Conservation (phyloP, 176 grass and related monocot species). For the Raddia guianensis region DNA sequence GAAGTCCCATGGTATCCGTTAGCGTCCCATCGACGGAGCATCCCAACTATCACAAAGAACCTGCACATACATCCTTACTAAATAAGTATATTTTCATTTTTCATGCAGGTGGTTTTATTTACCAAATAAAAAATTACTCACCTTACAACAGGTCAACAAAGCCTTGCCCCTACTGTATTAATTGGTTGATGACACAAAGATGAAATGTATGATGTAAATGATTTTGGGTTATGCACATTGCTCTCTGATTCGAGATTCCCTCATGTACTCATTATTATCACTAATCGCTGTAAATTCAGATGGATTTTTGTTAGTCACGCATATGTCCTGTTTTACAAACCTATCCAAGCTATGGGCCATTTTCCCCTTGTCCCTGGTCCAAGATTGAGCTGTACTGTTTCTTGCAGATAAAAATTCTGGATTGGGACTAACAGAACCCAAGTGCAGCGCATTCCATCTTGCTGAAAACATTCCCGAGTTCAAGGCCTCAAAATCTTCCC, state of each 20-base stretch:
- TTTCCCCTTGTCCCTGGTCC: constrained; percentile 33
- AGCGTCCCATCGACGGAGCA: background rate
- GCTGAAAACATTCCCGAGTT: constrained; percentile 41
- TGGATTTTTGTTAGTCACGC: constrained; percentile 72
- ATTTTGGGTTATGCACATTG: background rate
- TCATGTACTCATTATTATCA: constrained; percentile 69
- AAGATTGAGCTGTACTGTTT: constrained; percentile 21
- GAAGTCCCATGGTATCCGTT: background rate
- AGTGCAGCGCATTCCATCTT: constrained; percentile 36
- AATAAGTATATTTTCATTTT: constrained; percentile 7
- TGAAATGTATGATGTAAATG: constrained; percentile 26
- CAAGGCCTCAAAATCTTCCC: constrained; percentile 25
- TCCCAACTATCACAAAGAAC: constrained; percentile 15
- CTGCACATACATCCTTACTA: constrained; percentile 19
- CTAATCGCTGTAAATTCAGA: constrained; percentile 68
- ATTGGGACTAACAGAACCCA: constrained; percentile 25
- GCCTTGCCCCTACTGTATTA: constrained; percentile 18
- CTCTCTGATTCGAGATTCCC: constrained; percentile 27
- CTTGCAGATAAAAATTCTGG: constrained; percentile 28
- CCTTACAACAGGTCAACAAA: constrained; percentile 32
- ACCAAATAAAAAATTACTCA: constrained; percentile 13
- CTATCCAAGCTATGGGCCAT: constrained; percentile 43
- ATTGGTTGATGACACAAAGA: background rate
- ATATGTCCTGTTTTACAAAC: constrained; percentile 52
- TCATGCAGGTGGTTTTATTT: background rate